Evolutionary conservation across 106 monocot genomes (phyloP), one percentile per base, ranked within the genome.

Genomic region (Phalaenopsis equestris): DNA sequence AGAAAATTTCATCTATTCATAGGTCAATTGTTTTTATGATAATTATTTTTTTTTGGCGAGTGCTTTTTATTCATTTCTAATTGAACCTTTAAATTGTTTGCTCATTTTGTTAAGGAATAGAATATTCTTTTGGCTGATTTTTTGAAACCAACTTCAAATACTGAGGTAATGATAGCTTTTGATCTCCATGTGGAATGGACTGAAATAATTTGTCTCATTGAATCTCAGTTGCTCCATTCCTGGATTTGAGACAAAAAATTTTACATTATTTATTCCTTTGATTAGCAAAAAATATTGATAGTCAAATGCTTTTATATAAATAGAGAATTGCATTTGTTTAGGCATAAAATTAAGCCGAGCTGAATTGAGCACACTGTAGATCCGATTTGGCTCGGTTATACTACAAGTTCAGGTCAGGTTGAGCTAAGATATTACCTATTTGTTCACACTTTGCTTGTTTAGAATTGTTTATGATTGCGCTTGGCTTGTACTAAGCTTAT

Each of bases 111-210:
- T 24, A 65, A 8, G 24, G 64, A 65, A 65, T 65, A 65, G n/a
- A 24, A 65, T 65, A 65, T 24, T 65, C 21, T 23, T 24, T n/a
- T 52, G 12, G 15, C 14, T 52, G 52, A 52, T 12, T 10, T 52
- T 52, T 65, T 65, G 21, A 65, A 23, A 65, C 64, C 64, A 65
- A 65, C n/a, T 65, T 65, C n/a, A 8, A 65, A 65, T 65, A 65
- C 64, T 65, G 23, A 24, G n/a, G 24, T 61, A 21, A 65, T 24
- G 6, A 9, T 65, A 23, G 23, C 23, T 65, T 65, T 65, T 65
- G 64, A 65, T 65, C 64, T n/a, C 6, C 24, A 6, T 65, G 64
- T 24, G 64, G 64, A 1, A 21, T 64, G 64, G 7, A 64, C 64
- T 61, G 11, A 23, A 64, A 23, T 64, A 6, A 5, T 64, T 64